phyloP scores from a whole-genome alignment of 2,329 filamentous ascomycete species.

The Pseudogymnoascus sp. region DNA sequence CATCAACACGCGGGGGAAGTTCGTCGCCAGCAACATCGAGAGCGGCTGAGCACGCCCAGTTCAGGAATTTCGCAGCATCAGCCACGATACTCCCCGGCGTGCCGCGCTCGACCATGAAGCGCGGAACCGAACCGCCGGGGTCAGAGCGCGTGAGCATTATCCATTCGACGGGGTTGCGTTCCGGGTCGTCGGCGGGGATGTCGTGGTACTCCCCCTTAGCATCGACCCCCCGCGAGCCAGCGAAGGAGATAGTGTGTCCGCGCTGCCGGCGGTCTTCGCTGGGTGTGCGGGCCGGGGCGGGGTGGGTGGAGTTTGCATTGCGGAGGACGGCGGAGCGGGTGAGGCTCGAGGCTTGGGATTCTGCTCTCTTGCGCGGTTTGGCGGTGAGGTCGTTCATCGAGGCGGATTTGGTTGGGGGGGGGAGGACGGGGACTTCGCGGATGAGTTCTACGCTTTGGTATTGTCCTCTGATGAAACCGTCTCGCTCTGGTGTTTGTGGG shows the following conservation, averaged over 20 bases:
- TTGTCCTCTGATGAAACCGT: slow-evolving; percentile 71
- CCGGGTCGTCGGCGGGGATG: slow-evolving; percentile 35
- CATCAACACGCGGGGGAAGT: slow-evolving; percentile 9
- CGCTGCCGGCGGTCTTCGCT: slow-evolving; percentile 24
- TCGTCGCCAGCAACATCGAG: slow-evolving; percentile 22
- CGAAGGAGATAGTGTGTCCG: slow-evolving; percentile 35
- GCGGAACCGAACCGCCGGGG: slow-evolving; percentile 63
- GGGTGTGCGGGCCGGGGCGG: slow-evolving; percentile 14
- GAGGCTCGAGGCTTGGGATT: slow-evolving; percentile 25
- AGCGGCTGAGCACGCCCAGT: slow-evolving; percentile 51
- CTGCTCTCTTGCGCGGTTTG: slow-evolving; percentile 18
- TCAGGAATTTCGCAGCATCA: slow-evolving; percentile 60
- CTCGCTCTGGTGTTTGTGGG: slow-evolving; percentile 58
- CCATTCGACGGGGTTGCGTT: slow-evolving; percentile 62
- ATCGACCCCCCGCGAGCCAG: slow-evolving; percentile 31
- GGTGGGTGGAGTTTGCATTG: slow-evolving; percentile 30
- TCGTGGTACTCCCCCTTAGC: slow-evolving; percentile 31
- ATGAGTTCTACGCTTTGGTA: slow-evolving; percentile 77
- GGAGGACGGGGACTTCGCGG: slow-evolving; percentile 61
- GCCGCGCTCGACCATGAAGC: slow-evolving; percentile 64
- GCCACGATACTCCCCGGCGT: slow-evolving; percentile 57
- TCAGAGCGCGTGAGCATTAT: slow-evolving; percentile 67
- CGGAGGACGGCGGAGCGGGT: slow-evolving; percentile 38
- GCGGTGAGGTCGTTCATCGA: slow-evolving; percentile 38
- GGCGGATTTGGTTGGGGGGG: slow-evolving; percentile 33